phyloP scores from a whole-genome alignment of 108 stramenopile genomes.

The Pseudonitzschia multiseries region DNA sequence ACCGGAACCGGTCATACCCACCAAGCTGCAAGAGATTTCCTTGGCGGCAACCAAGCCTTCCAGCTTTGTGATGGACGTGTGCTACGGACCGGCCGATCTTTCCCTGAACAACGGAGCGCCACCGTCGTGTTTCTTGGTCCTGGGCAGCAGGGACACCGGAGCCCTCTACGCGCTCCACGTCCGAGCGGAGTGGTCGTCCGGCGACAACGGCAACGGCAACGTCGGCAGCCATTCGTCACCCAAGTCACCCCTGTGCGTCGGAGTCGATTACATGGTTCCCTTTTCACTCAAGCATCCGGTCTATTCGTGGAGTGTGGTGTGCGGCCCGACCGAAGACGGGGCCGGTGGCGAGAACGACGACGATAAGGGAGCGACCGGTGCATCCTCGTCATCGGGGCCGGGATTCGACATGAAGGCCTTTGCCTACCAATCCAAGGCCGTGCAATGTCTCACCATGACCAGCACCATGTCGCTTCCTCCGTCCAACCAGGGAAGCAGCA shows the following conservation, averaged over 20 bases:
- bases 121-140: conserved; percentile 64
- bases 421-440: conserved; percentile 65
- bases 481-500: background rate
- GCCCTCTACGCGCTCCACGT: conserved; percentile 61
- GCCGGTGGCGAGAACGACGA: conserved; percentile 34
- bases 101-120: conserved; percentile 33
- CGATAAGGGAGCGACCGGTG: conserved; percentile 19
- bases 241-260: conserved; percentile 34
- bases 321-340: conserved; percentile 31
- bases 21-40: conserved; percentile 54
- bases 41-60: conserved; percentile 34
- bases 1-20: conserved; percentile 9
- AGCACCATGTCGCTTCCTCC: conserved; percentile 64
- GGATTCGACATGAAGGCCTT: conserved; percentile 57
- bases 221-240: background rate
- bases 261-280: conserved; percentile 76
- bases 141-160: conserved; percentile 55
- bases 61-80: conserved; percentile 53
- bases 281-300: conserved; percentile 63
- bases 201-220: background rate
- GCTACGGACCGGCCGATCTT: conserved; percentile 43
- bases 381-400: conserved; percentile 1
- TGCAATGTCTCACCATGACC: conserved; percentile 64
- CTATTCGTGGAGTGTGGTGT: conserved; percentile 58
- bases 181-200: conserved; percentile 46